These are phyloP conservation scores for Ramaria sp. DNA, from an alignment of 768 basidiomycete species.

Conservation along the genomic window DNA sequence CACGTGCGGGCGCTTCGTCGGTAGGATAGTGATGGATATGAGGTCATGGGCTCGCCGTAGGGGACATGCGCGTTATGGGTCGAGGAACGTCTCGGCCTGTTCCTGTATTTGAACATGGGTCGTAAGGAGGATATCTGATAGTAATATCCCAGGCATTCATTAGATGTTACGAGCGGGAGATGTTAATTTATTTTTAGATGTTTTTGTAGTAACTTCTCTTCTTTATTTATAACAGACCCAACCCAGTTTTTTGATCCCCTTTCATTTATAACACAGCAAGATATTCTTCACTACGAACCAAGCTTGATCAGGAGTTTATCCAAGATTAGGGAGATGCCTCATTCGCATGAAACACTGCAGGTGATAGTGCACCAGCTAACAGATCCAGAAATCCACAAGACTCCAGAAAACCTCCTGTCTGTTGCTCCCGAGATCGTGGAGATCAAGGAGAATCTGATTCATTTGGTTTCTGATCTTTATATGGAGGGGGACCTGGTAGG, in stretches of 20 bases:
- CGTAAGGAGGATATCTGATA: too few species aligned
- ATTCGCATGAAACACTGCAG: conserved; percentile 25
- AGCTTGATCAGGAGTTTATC: conserved; percentile 36
- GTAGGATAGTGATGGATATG: too few species aligned
- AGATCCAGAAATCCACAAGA: conserved; percentile 23
- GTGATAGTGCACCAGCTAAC: conserved; percentile 30
- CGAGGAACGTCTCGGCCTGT: too few species aligned
- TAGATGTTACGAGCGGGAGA: too few species aligned
- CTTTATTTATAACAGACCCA: too few species aligned
- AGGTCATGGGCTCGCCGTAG: too few species aligned
- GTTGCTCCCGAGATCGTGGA: conserved; percentile 18
- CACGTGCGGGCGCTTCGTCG: too few species aligned
- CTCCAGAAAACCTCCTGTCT: neutral
- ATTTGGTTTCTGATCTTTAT: conserved; percentile 49
- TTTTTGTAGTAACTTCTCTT: too few species aligned
- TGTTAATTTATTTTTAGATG: too few species aligned
- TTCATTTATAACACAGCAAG: conserved; percentile 41
- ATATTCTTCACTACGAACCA: conserved; percentile 48
- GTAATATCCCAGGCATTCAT: too few species aligned
- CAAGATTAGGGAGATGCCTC: conserved; percentile 26
- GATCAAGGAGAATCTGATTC: conserved; percentile 37
- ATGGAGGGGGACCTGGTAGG: conserved; percentile 42
- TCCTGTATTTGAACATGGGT: too few species aligned
- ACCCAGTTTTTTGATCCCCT: conserved; percentile 32
- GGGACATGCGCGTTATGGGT: too few species aligned